Base-by-base conservation (phyloP, 2,329 filamentous ascomycete species). In the Trichoderma asperellum region DNA sequence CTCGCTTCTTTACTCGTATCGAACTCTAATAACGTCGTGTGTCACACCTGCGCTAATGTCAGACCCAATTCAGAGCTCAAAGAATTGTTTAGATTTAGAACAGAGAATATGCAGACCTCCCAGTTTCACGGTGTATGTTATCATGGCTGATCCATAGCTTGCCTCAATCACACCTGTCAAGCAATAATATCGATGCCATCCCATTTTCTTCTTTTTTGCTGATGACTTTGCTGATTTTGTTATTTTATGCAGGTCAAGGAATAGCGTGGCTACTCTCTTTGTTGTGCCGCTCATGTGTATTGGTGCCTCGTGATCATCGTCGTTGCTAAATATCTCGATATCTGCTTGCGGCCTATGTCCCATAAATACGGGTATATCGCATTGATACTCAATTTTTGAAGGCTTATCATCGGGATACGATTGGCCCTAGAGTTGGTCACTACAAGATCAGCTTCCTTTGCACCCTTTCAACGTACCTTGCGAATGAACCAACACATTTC, bases 401-500 rank as follows among this genome's bases (percentile, higher is more conserved):
- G 79, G 79, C 63, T 73, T 78, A 21, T 75, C 77, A 43, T 81
- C 78, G 7, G 78, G 77, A 70, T 80, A 81, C 4, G 79, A 80
- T 69, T 81, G 76, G 29, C 79, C 79, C 79, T 80, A 55, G 12
- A 40, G 14, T 52, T 29, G 21, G 61, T 70, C 40, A 66, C n/a
- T 61, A 16, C n/a, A 52, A 49, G 2, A 24, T 24, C 16, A 5
- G 16, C 7, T 10, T 35, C 18, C n/a, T 11, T 29, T 47, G 14
- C n/a, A 10, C 21, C 37, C 7, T n/a, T n/a, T 49, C 12, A 16
- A 29, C 72, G 35, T 72, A 80, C 79, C 76, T 81, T 81, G 60
- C 73, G 73, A 62, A 81, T 81, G 67, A 81, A 81, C 79, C 79
- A 81, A 40, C 78, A 78, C 78, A 81, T 81, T 59, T 80, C 79